Percentiles rank a stretch among this genome's conserved stretches.
These are phyloP conservation scores for Vickermania spadyakhi DNA, from an alignment of 208 protist genomes.

Conservation along the genomic window DNA sequence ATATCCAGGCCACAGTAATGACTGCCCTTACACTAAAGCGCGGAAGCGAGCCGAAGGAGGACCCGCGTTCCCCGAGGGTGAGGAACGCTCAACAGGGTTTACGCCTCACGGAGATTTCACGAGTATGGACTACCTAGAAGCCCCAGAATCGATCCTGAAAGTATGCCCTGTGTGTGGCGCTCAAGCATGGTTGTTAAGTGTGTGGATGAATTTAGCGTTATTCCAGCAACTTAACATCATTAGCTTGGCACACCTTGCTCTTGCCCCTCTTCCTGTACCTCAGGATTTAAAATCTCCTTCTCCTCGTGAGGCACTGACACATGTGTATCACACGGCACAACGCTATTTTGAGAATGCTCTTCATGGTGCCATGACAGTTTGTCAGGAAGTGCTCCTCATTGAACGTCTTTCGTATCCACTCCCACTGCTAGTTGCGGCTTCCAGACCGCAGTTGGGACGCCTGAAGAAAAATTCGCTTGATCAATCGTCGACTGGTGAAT, in stretches of 20 bases:
- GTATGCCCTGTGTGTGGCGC: constrained; percentile 36
- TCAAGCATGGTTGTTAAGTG: constrained; percentile 25
- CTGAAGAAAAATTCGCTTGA: background rate
- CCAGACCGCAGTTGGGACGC: background rate
- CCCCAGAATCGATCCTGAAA: constrained; percentile 3
- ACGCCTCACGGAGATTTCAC: background rate
- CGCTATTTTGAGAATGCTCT: constrained; percentile 1
- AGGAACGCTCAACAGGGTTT: too few species aligned
- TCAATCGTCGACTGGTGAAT: too few species aligned
- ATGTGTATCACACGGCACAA: constrained; percentile 23
- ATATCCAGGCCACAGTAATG: background rate
- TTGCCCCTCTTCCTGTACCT: constrained; percentile 11
- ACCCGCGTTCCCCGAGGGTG: too few species aligned
- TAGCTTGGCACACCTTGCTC: constrained; percentile 12
- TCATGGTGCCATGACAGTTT: background rate
- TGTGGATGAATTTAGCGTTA: constrained; percentile 28
- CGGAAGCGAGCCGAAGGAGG: too few species aligned
- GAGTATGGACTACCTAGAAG: background rate
- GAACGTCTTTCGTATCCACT: background rate
- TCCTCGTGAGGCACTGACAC: constrained; percentile 10
- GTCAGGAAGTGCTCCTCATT: background rate
- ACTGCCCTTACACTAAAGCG: background rate
- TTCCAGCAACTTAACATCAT: constrained; percentile 37
- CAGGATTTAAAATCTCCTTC: constrained; percentile 8
- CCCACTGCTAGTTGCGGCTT: background rate